Conservation (phyloP, 208 protist species). For the Leptomonas seymouri region DNA sequence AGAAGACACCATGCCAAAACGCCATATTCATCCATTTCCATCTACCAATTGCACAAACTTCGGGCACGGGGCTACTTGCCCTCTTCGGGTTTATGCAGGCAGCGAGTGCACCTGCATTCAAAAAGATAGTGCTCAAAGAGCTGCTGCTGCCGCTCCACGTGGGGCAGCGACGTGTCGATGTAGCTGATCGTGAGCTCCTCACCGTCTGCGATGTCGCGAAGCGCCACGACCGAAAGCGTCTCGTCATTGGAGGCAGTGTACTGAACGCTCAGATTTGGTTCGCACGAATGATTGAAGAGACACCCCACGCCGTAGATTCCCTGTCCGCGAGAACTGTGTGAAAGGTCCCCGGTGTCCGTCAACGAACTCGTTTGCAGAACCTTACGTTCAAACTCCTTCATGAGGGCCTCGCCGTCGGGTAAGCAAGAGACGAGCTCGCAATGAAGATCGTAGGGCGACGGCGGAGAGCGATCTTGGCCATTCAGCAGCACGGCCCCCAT, state of each 20-base stretch:
- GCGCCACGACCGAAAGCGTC: slow-evolving; percentile 58
- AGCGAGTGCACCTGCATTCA: slow-evolving; percentile 51
- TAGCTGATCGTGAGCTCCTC: slow-evolving; percentile 83
- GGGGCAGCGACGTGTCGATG: slow-evolving; percentile 57
- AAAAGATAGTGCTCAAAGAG: slow-evolving; percentile 84
- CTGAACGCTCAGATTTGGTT: slow-evolving; percentile 69
- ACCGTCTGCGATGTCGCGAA: slow-evolving; percentile 55
- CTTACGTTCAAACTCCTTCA: slow-evolving; percentile 38
- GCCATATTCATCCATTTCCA: background rate
- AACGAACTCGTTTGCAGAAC: slow-evolving; percentile 7
- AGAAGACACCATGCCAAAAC: too few species aligned
- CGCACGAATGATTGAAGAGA: slow-evolving; percentile 84
- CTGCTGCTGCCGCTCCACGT: slow-evolving; percentile 52
- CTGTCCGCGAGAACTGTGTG: slow-evolving; percentile 51
- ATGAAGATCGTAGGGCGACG: slow-evolving; percentile 52
- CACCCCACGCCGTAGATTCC: slow-evolving; percentile 71
- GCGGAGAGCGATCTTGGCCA: slow-evolving; percentile 74
- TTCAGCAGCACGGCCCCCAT: slow-evolving; percentile 82
- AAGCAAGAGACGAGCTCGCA: slow-evolving; percentile 34
- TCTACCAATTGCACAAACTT: background rate
- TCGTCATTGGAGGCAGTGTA: slow-evolving; percentile 61
- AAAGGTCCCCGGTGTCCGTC: slow-evolving; percentile 22
- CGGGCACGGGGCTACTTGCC: background rate
- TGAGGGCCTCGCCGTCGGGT: slow-evolving; percentile 18
- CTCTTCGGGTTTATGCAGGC: slow-evolving; percentile 24